Conservation (phyloP, 139 green algal species). For the Zygnema cylindricum region DNA sequence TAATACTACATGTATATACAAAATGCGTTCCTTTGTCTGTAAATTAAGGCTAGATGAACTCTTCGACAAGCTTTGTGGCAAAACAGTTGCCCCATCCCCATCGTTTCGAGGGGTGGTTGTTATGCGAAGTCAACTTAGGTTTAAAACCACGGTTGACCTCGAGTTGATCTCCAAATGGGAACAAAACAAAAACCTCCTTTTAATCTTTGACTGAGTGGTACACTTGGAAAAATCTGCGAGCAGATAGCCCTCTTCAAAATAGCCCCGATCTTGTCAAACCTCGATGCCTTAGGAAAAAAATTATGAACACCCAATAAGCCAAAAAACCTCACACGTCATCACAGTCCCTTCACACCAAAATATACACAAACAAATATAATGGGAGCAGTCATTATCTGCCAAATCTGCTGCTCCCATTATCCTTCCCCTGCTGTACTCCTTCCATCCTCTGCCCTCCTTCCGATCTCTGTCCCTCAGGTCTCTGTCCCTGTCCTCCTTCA, state of each 20-base stretch:
- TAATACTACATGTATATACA: conserved; percentile 11
- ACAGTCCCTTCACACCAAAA: no score
- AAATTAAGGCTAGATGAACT: background rate
- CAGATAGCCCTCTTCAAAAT: no score
- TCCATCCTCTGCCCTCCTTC: background rate
- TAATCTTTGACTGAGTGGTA: no score
- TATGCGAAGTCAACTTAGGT: background rate
- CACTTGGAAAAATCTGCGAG: no score
- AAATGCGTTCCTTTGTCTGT: background rate
- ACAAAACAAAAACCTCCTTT: background rate
- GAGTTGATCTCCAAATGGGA: background rate
- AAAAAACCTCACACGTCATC: no score
- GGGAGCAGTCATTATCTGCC: background rate
- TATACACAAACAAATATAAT: no score
- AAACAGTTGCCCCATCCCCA: background rate
- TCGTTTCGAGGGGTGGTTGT: no score
- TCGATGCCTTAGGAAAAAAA: no score
- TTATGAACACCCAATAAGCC: no score
- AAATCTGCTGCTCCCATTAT: background rate
- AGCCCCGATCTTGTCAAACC: no score
- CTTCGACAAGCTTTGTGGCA: background rate
- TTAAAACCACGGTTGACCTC: background rate
- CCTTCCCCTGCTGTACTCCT: background rate
- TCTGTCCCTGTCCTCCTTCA: background rate
- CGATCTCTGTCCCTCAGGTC: background rate